Evolutionary conservation across 2,329 filamentous ascomycete species (phyloP).

Genomic region (Aureobasidium sp.): DNA sequence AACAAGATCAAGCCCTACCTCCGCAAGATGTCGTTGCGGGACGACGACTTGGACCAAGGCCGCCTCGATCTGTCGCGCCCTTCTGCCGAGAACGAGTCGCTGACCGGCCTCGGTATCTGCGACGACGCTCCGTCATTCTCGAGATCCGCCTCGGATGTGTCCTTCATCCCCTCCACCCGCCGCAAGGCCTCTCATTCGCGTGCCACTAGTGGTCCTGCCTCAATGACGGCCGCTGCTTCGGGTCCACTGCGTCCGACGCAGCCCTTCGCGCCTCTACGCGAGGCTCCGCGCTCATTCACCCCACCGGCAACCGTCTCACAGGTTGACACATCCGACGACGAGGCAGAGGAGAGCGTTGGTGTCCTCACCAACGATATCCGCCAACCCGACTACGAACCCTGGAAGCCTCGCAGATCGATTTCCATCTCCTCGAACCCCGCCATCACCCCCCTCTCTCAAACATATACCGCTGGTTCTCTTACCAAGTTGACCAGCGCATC

Average conservation of each 20-base stretch:
- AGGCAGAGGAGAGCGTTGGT: constrained; percentile 34
- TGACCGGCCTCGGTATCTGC: constrained; percentile 49
- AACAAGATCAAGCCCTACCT: constrained; percentile 50
- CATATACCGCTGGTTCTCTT: constrained; percentile 32
- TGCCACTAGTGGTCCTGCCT: constrained; percentile 51
- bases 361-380: constrained; percentile 41
- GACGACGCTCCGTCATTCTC: constrained; percentile 35
- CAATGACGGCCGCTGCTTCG: constrained; percentile 37
- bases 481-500: constrained; percentile 45
- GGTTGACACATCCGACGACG: constrained; percentile 41
- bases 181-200: constrained; percentile 41
- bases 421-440: constrained; percentile 33
- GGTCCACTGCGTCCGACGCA: constrained; percentile 41
- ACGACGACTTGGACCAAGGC: constrained; percentile 34
- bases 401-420: constrained; percentile 35
- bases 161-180: constrained; percentile 34
- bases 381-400: constrained; percentile 33
- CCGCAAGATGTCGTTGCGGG: constrained; percentile 46
- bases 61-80: constrained; percentile 49
- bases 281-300: constrained; percentile 45
- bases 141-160: constrained; percentile 38
- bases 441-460: constrained; percentile 27
- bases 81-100: constrained; percentile 46
- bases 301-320: constrained; percentile 46
- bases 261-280: constrained; percentile 50